Evolutionary conservation across 2,329 filamentous ascomycete genomes (phyloP).

Genomic region (Periconia digitata): DNA sequence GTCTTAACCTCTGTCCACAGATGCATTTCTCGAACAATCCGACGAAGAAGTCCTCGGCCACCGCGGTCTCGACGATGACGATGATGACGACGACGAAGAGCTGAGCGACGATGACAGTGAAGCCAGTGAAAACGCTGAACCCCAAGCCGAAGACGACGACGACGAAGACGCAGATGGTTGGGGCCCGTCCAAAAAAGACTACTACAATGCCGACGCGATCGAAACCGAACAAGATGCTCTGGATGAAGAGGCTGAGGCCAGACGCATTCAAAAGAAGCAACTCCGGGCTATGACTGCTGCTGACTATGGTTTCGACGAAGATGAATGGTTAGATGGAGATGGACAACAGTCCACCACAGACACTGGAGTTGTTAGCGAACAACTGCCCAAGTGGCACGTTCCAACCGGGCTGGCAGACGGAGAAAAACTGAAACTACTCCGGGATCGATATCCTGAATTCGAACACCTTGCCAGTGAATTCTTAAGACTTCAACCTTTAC

Average conservation of each 20-base stretch:
- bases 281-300: slow-evolving; percentile 84
- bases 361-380: slow-evolving; percentile 69
- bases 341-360: slow-evolving; percentile 51
- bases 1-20: slow-evolving; percentile 37
- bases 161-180: slow-evolving; percentile 70
- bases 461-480: slow-evolving; percentile 83
- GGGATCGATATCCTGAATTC: slow-evolving; percentile 87
- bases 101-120: slow-evolving; percentile 49
- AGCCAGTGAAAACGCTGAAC: slow-evolving; percentile 38
- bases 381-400: slow-evolving; percentile 81
- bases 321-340: slow-evolving; percentile 70
- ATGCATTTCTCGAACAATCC: slow-evolving; percentile 59
- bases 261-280: slow-evolving; percentile 86
- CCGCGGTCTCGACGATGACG: slow-evolving; percentile 51
- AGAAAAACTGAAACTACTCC: slow-evolving; percentile 74
- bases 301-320: slow-evolving; percentile 91
- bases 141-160: slow-evolving; percentile 55
- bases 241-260: slow-evolving; percentile 90
- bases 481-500: slow-evolving; percentile 63
- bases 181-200: slow-evolving; percentile 85
- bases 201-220: slow-evolving; percentile 84
- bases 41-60: slow-evolving; percentile 66
- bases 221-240: slow-evolving; percentile 74
- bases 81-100: slow-evolving; percentile 42
- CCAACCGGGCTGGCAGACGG: slow-evolving; percentile 75